Percentiles rank a stretch among this genome's conserved stretches.
Evolutionary conservation across 1,284 basidiomycete genomes (phyloP).

Genomic region (Neolentinus lepideus): DNA sequence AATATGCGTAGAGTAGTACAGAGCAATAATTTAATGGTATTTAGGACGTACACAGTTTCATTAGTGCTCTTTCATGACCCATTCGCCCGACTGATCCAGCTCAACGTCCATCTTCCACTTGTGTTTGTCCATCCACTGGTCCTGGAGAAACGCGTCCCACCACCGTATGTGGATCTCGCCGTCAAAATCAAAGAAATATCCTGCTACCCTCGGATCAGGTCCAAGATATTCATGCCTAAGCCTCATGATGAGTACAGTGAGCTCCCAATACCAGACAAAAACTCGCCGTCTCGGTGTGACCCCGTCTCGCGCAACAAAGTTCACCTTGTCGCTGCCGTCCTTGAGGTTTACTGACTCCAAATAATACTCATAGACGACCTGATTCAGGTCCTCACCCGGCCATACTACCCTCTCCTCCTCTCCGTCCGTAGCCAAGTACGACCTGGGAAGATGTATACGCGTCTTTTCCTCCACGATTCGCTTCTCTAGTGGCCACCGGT

Average conservation of each 20-base stretch:
- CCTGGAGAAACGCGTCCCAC: slow-evolving; percentile 35
- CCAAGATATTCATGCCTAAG: slow-evolving; percentile 36
- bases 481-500: slow-evolving; percentile 28
- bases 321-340: slow-evolving; percentile 16
- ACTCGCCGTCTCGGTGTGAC: slow-evolving; percentile 27
- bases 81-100: slow-evolving; percentile 22
- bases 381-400: slow-evolving; percentile 29
- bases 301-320: slow-evolving; percentile 30
- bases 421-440: slow-evolving; percentile 28
- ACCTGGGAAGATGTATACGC: slow-evolving; percentile 31
- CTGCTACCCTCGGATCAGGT: slow-evolving; percentile 33
- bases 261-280: background rate
- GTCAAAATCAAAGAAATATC: slow-evolving; percentile 28
- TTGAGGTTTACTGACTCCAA: slow-evolving; percentile 15
- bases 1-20: slow-evolving; percentile 4
- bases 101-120: slow-evolving; percentile 31
- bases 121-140: slow-evolving; percentile 34
- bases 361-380: slow-evolving; percentile 30
- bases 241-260: background rate
- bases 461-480: slow-evolving; percentile 17
- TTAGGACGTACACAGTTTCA: background rate
- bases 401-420: slow-evolving; percentile 25
- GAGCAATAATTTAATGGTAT: background rate
- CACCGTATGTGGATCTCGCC: slow-evolving; percentile 33
- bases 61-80: slow-evolving; percentile 15